Percentiles rank a stretch among this genome's conserved stretches.
phyloP scores from a whole-genome alignment of 169 alveolate species.

The Cryptosporidium sp. region DNA sequence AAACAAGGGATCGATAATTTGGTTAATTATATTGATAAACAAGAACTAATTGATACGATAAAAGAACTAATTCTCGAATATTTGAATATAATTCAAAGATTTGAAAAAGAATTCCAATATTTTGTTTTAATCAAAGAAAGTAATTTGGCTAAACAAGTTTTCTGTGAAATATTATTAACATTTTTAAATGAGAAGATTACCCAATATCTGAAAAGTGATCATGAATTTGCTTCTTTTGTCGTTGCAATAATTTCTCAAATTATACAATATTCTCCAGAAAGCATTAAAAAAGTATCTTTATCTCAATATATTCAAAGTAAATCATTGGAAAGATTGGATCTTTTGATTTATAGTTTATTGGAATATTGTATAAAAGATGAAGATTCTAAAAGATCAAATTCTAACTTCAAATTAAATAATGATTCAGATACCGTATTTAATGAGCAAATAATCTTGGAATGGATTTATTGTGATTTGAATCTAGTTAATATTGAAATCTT shows the following conservation, averaged over 20 bases:
- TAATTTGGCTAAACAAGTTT: not conserved
- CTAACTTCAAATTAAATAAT: not conserved
- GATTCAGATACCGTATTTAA: not conserved
- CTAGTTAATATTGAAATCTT: not conserved
- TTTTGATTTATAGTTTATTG: not conserved
- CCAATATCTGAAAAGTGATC: not conserved
- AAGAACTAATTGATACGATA: not conserved
- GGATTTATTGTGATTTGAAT: constrained; percentile 18
- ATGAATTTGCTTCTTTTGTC: constrained; percentile 8
- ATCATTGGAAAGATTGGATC: not conserved
- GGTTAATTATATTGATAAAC: not conserved
- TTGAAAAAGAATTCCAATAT: constrained; percentile 1
- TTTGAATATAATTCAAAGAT: not conserved
- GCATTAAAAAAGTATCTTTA: not conserved
- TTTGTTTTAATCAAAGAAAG: not conserved
- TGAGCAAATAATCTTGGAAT: constrained; percentile 5
- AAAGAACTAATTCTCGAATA: not conserved
- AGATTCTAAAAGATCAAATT: not conserved
- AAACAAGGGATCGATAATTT: constrained; percentile 35
- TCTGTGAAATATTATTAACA: not conserved
- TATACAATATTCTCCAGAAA: constrained; percentile 1
- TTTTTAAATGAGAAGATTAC: not conserved
- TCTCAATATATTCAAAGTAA: not conserved
- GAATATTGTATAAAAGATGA: not conserved
- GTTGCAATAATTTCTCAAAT: not conserved